phyloP scores from a whole-genome alignment of 2,329 filamentous ascomycete species.

The Bipolaris victoriae region DNA sequence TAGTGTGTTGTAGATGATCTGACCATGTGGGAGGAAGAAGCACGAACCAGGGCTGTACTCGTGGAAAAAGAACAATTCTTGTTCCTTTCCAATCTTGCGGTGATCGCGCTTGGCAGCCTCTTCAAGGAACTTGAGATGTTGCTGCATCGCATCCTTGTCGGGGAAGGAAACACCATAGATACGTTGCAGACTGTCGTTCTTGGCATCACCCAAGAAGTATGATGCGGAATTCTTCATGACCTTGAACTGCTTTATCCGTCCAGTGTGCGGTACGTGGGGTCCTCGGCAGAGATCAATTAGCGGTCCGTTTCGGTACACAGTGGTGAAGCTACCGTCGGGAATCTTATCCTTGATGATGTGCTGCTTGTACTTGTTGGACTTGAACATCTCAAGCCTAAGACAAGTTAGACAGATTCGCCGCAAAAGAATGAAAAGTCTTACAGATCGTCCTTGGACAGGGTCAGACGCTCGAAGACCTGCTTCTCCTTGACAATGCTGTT shows the following conservation, averaged over 20 bases:
- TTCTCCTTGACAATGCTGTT: constrained; percentile 92
- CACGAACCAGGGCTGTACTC: constrained; percentile 90
- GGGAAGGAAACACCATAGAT: constrained; percentile 98
- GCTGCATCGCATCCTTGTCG: constrained; percentile 91
- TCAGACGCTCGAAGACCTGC: constrained; percentile 89
- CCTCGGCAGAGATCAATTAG: constrained; percentile 95
- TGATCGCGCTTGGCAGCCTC: constrained; percentile 99
- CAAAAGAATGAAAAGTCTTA: constrained; percentile 11
- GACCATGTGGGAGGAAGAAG: constrained; percentile 91
- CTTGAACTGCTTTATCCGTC: constrained; percentile 91
- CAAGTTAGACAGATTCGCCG: constrained; percentile 1
- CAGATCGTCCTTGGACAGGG: constrained; percentile 87
- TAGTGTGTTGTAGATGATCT: constrained; percentile 90
- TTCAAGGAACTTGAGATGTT: constrained; percentile 93
- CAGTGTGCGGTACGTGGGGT: constrained; percentile 91
- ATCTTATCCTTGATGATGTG: constrained; percentile 96
- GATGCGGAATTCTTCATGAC: constrained; percentile 86
- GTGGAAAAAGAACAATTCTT: constrained; percentile 98
- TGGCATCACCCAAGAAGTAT: constrained; percentile 92
- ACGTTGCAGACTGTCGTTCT: constrained; percentile 93
- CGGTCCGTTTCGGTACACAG: constrained; percentile 91
- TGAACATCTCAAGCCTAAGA: constrained; percentile 81
- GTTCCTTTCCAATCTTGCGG: constrained; percentile 88
- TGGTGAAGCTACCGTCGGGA: constrained; percentile 84
- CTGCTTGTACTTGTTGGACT: constrained; percentile 97